phyloP scores from a whole-genome alignment of 2,329 filamentous ascomycete genomes.

The Exophiala aquamarina region DNA sequence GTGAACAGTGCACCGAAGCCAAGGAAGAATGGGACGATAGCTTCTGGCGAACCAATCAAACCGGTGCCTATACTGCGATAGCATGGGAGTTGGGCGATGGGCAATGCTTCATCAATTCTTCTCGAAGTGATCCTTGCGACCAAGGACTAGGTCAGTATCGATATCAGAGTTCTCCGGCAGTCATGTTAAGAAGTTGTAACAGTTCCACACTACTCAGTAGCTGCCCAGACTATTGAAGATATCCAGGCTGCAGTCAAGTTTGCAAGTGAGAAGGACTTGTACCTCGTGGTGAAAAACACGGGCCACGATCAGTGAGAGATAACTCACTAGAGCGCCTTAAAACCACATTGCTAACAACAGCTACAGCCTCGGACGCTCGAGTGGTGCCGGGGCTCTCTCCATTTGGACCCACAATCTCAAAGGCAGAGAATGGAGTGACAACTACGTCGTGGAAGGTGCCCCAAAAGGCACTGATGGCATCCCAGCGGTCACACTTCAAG shows the following conservation, averaged over 20 bases:
- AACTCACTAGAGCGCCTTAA: too few relatives aligned
- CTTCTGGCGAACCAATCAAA: conserved; percentile 32
- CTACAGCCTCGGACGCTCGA: conserved; percentile 29
- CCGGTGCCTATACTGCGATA: conserved; percentile 30
- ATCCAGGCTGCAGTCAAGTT: conserved; percentile 29
- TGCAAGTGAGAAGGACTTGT: conserved; percentile 28
- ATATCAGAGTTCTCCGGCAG: not conserved
- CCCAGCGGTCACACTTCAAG: conserved; percentile 30
- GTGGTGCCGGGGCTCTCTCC: conserved; percentile 28
- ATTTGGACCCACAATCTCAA: conserved; percentile 34
- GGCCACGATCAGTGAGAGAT: conserved; percentile 30
- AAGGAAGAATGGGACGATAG: conserved; percentile 28
- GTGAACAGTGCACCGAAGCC: conserved; percentile 25
- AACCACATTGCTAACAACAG: conserved; percentile 1
- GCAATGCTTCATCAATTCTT: conserved; percentile 32
- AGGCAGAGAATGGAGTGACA: conserved; percentile 28
- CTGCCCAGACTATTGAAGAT: conserved; percentile 15
- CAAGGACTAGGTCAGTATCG: conserved; percentile 24
- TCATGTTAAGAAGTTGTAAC: conserved; percentile 1
- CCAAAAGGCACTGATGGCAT: conserved; percentile 18
- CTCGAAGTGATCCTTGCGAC: conserved; percentile 24
- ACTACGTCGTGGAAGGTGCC: conserved; percentile 26
- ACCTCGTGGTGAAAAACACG: conserved; percentile 33
- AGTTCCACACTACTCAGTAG: conserved; percentile 30
- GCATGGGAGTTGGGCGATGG: conserved; percentile 33